phyloP scores from a whole-genome alignment of 1,139 yeast genomes.

The Pichia sp. region DNA sequence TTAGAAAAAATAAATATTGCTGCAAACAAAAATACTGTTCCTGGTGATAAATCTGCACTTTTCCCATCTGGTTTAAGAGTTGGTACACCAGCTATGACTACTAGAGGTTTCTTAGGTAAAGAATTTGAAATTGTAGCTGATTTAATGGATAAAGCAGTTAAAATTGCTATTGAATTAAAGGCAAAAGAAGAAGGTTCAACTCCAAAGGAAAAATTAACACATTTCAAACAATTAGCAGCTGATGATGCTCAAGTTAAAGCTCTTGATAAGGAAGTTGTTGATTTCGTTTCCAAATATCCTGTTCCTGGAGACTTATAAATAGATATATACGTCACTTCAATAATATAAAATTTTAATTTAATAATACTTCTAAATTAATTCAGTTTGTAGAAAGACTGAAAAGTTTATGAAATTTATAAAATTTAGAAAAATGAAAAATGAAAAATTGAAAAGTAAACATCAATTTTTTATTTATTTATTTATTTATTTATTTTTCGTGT shows the following conservation, averaged over 20 bases:
- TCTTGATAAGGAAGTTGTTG: constrained; percentile 56
- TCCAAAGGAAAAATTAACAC: constrained; percentile 56
- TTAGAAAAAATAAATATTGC: constrained; percentile 89
- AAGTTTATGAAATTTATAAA: no score
- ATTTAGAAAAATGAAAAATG: no score
- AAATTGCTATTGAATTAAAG: constrained; percentile 55
- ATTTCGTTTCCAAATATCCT: constrained; percentile 64
- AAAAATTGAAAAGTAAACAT: no score
- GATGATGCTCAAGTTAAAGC: constrained; percentile 50
- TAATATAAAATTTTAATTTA: no score
- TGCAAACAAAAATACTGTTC: constrained; percentile 91
- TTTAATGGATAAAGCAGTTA: constrained; percentile 74
- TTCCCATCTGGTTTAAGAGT: constrained; percentile 95
- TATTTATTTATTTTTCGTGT: no score
- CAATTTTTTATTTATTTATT: no score
- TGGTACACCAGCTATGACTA: constrained; percentile 98
- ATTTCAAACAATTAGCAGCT: constrained; percentile 60
- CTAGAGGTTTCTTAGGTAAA: constrained; percentile 78
- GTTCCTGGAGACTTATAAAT: constrained; percentile 66
- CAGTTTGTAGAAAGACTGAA: no score
- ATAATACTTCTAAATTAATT: no score
- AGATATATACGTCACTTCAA: no score
- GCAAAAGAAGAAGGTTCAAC: constrained; percentile 51
- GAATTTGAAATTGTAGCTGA: constrained; percentile 77
- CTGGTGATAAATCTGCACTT: constrained; percentile 91